Evolutionary conservation across 192 early-diverging fungal genomes (phyloP).

Genomic region (Jimgerdemannia lactiflua): DNA sequence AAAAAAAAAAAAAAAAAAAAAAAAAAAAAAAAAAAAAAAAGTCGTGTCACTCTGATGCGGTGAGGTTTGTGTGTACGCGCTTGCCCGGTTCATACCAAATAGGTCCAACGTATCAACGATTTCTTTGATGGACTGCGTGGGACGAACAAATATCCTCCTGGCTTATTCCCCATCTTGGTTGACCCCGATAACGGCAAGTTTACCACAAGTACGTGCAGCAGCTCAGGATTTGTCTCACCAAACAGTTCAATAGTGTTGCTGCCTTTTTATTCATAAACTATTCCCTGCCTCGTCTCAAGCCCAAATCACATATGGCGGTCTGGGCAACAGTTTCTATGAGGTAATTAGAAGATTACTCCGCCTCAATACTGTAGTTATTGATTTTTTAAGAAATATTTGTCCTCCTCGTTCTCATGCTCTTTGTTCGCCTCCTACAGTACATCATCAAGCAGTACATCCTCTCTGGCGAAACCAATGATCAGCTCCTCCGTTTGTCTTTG

Average conservation of each 20-base stretch:
- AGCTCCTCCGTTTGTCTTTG: conserved; percentile 33
- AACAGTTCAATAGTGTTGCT: too few species aligned
- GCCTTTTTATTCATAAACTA: too few species aligned
- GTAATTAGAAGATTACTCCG: conserved; percentile 20
- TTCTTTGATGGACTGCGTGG: conserved; percentile 30
- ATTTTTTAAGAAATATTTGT: conserved; percentile 1
- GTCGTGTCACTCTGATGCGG: too few species aligned
- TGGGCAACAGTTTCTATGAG: conserved; percentile 61
- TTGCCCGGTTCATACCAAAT: not conserved
- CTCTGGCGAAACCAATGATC: conserved; percentile 27
- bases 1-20: too few species aligned
- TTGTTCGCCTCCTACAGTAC: conserved; percentile 34
- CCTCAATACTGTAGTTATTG: not conserved
- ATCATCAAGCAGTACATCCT: conserved; percentile 54
- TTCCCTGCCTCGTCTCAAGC: conserved; percentile 6
- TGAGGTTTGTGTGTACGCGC: too few species aligned
- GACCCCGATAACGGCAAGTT: conserved; percentile 32
- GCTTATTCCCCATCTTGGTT: conserved; percentile 59
- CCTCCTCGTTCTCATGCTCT: not conserved
- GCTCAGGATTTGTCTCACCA: not conserved
- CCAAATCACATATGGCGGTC: conserved; percentile 40
- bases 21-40: too few species aligned
- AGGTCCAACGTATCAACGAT: conserved; percentile 59
- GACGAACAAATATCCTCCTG: conserved; percentile 37
- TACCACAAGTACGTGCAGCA: conserved; percentile 10